Evolutionary conservation across 1,284 basidiomycete genomes (phyloP).

Genomic region (Microbotryomycetes sp.): DNA sequence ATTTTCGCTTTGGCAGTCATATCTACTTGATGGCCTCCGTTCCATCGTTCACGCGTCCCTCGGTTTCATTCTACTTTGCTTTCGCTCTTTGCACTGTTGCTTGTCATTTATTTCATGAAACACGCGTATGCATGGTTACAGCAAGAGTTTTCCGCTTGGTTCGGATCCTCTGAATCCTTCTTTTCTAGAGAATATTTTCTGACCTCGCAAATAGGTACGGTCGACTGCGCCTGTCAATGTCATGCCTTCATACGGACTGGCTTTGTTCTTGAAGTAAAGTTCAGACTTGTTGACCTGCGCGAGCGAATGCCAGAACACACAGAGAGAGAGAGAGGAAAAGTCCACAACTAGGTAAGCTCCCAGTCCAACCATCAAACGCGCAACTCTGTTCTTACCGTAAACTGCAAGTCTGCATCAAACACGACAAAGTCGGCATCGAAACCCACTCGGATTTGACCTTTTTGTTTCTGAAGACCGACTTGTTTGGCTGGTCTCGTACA

Average conservation of each 20-base stretch:
- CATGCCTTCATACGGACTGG: slow-evolving; percentile 76
- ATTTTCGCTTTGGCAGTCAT: neutral
- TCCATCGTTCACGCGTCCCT: neutral
- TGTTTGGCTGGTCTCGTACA: slow-evolving; percentile 64
- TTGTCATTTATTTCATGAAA: neutral
- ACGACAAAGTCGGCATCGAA: slow-evolving; percentile 76
- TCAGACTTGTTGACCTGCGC: slow-evolving; percentile 60
- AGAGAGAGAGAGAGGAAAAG: too few relatives aligned
- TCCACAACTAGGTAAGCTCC: neutral
- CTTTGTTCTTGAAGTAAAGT: slow-evolving; percentile 83
- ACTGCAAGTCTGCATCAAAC: slow-evolving; percentile 65
- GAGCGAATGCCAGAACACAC: too few relatives aligned
- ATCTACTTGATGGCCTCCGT: neutral
- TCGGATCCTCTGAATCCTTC: slow-evolving; percentile 7
- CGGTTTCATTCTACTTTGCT: neutral
- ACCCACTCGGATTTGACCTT: slow-evolving; percentile 65
- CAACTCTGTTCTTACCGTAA: slow-evolving; percentile 50
- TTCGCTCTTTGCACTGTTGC: neutral
- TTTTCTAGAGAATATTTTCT: slow-evolving; percentile 53
- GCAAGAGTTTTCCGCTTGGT: slow-evolving; percentile 8
- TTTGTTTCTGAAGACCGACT: slow-evolving; percentile 58
- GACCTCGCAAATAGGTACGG: slow-evolving; percentile 68
- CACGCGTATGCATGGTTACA: slow-evolving; percentile 8
- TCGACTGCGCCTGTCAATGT: slow-evolving; percentile 61
- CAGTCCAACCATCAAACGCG: too few relatives aligned